These are phyloP conservation scores for Eimeria acervulina DNA, from an alignment of 169 alveolate species.

Conservation along the genomic window DNA sequence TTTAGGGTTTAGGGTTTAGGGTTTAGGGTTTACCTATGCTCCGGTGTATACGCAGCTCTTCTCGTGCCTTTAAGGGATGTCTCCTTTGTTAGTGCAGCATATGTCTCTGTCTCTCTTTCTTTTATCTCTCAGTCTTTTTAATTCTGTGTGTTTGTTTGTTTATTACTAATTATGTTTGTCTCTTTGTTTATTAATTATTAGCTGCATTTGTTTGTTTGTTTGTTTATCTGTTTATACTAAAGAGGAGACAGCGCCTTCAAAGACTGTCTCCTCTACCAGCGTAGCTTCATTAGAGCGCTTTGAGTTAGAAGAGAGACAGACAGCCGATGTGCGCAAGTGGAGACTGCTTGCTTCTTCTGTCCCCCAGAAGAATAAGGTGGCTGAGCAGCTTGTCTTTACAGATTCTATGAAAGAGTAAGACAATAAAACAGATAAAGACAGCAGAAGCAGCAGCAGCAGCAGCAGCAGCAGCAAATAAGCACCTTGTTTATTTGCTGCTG, in stretches of 20 bases:
- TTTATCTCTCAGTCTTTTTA: background rate
- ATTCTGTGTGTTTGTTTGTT: background rate
- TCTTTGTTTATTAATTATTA: background rate
- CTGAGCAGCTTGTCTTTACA: background rate
- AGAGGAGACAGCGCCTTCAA: too few species aligned
- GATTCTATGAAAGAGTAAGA: too few species aligned
- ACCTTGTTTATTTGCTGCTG: too few species aligned
- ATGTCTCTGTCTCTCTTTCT: too few species aligned
- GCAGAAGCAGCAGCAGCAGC: background rate
- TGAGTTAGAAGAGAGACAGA: constrained; percentile 53
- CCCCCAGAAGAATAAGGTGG: constrained; percentile 47
- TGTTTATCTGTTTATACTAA: too few species aligned
- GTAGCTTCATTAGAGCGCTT: constrained; percentile 65
- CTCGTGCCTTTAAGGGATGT: too few species aligned
- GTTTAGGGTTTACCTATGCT: too few species aligned
- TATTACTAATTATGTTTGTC: too few species aligned
- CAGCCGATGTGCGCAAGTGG: constrained; percentile 79
- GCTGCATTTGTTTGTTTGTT: too few species aligned
- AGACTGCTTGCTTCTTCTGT: constrained; percentile 16
- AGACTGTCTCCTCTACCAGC: background rate
- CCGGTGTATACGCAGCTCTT: too few species aligned
- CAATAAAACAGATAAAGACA: background rate
- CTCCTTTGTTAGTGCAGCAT: too few species aligned
- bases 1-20: background rate
- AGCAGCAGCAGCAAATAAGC: background rate